A percentile compares a stretch with the other conserved stretches of the same genome.
Evolutionary conservation across 768 basidiomycete genomes (phyloP).

Genomic region (Crassisporium funariophilum): DNA sequence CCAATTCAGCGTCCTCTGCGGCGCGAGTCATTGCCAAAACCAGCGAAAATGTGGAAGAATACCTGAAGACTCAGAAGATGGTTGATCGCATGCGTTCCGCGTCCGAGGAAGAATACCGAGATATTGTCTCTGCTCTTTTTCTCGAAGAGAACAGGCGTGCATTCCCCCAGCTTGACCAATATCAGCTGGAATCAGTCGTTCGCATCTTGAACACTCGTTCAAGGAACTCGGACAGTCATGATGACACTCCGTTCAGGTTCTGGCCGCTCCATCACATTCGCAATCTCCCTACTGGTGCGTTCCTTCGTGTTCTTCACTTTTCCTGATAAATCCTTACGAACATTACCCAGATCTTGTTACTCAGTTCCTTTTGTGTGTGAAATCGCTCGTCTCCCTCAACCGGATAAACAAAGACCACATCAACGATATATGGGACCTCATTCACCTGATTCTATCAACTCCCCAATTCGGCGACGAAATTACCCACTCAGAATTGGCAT

Average conservation of each 20-base stretch:
- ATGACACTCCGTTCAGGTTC: slow-evolving; percentile 1
- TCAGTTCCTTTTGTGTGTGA: not conserved
- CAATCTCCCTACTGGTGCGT: slow-evolving; percentile 6
- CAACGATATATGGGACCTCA: slow-evolving; percentile 1
- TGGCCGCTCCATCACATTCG: slow-evolving; percentile 9
- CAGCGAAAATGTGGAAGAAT: slow-evolving; percentile 6
- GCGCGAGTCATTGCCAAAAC: slow-evolving; percentile 3
- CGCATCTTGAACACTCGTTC: slow-evolving; percentile 11
- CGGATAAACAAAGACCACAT: not conserved
- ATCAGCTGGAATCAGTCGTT: slow-evolving; percentile 7
- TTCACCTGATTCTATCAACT: not conserved
- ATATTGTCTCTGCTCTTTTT: slow-evolving; percentile 13
- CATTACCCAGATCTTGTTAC: no score
- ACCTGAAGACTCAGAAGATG: slow-evolving; percentile 1
- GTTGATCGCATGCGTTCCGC: not conserved
- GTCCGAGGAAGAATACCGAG: slow-evolving; percentile 6
- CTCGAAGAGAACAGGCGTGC: slow-evolving; percentile 13
- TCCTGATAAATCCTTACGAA: no score
- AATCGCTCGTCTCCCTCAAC: not conserved
- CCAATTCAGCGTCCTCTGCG: not conserved
- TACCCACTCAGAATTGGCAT: slow-evolving; percentile 1
- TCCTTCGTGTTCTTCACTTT: not conserved
- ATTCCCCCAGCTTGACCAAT: slow-evolving; percentile 13
- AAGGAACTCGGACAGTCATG: not conserved
- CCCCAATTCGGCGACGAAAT: not conserved